Evolutionary conservation across 2,329 filamentous ascomycete species (phyloP).

Genomic region (Cladosporium colombiae): DNA sequence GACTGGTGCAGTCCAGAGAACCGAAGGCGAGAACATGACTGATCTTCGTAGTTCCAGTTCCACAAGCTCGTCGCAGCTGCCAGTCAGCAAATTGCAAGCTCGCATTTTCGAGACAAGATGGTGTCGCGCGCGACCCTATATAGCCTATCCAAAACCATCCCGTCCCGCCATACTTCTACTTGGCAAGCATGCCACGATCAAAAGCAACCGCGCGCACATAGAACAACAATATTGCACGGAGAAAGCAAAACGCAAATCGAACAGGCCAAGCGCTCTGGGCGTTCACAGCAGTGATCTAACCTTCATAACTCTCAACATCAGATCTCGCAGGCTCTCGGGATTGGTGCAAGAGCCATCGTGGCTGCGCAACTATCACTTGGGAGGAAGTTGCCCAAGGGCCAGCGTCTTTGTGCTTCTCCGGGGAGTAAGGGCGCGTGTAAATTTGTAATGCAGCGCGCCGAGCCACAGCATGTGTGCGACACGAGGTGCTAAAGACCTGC

Average conservation of each 20-base stretch:
- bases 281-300: not conserved
- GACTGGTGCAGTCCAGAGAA: slow-evolving; percentile 57
- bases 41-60: not conserved
- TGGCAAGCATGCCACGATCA: not conserved
- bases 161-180: slow-evolving; percentile 6
- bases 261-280: slow-evolving; percentile 14
- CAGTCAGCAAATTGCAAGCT: not conserved
- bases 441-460: slow-evolving; percentile 12
- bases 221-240: not conserved
- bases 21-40: slow-evolving; percentile 16
- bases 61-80: slow-evolving; percentile 9
- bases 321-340: slow-evolving; percentile 1
- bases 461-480: not conserved
- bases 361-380: slow-evolving; percentile 17
- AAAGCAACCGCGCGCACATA: not conserved
- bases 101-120: not conserved
- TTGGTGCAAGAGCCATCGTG: not conserved
- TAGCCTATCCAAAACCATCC: not conserved
- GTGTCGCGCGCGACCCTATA: not conserved
- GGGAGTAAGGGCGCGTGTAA: not conserved
- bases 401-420: slow-evolving; percentile 15
- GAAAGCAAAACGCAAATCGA: not conserved
- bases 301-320: not conserved
- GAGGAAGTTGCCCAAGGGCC: not conserved
- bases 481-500: not conserved